Evolutionary conservation across 208 protist species (phyloP).

Genomic region (Trypanosoma melophagium): DNA sequence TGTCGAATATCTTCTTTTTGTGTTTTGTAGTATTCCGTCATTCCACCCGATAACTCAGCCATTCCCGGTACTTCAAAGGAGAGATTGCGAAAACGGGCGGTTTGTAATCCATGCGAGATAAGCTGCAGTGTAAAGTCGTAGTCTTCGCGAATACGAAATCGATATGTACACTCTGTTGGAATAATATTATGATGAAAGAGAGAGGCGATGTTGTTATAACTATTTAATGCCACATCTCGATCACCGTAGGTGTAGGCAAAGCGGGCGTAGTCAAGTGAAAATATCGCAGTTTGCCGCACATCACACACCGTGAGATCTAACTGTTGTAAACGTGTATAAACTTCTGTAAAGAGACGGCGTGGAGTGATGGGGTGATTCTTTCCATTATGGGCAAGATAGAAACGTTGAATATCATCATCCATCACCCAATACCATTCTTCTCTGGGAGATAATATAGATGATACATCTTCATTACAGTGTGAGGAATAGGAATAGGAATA

Average conservation of each 20-base stretch:
- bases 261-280: conserved; percentile 80
- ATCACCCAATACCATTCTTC: conserved; percentile 73
- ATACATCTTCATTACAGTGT: not conserved
- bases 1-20: conserved; percentile 60
- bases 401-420: conserved; percentile 87
- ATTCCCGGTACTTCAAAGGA: conserved; percentile 84
- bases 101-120: conserved; percentile 71
- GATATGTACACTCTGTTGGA: conserved; percentile 48
- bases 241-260: conserved; percentile 60
- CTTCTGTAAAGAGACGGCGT: conserved; percentile 57
- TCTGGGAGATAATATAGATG: not conserved
- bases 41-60: conserved; percentile 76
- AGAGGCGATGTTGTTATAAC: conserved; percentile 89
- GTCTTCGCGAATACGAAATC: conserved; percentile 85
- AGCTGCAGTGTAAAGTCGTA: conserved; percentile 91
- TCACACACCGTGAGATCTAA: conserved; percentile 14
- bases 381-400: conserved; percentile 36
- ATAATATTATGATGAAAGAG: conserved; percentile 75
- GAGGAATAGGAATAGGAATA: not conserved
- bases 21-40: conserved; percentile 88
- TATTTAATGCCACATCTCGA: conserved; percentile 61
- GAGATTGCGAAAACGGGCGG: conserved; percentile 77
- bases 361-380: conserved; percentile 54
- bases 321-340: conserved; percentile 38
- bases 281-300: conserved; percentile 47